Conservation (phyloP, 805 yeast genomes). For the Candida nemodendra region DNA sequence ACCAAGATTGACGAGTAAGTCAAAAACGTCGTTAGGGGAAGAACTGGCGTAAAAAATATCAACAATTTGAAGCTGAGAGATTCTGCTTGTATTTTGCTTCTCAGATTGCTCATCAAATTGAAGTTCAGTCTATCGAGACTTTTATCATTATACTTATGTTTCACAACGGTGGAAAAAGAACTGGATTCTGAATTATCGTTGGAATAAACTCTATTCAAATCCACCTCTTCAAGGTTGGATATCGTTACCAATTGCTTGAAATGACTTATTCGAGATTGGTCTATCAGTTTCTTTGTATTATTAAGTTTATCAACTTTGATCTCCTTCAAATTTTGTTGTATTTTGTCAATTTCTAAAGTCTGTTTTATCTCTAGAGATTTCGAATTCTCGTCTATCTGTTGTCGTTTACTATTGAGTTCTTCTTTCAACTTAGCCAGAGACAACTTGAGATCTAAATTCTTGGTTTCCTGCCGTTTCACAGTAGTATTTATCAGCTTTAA, state of each 20-base stretch:
- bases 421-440: not conserved
- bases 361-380: constrained; percentile 4
- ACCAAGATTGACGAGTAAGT: constrained; percentile 22
- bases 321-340: constrained; percentile 6
- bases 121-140: constrained; percentile 13
- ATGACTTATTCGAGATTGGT: constrained; percentile 12
- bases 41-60: constrained; percentile 27
- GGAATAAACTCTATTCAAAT: not conserved
- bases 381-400: constrained; percentile 3
- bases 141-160: constrained; percentile 6
- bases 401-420: constrained; percentile 2
- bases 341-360: not conserved
- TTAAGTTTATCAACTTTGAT: constrained; percentile 13
- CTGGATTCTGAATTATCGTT: not conserved
- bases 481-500: constrained; percentile 10
- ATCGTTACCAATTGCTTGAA: constrained; percentile 18
- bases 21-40: constrained; percentile 22
- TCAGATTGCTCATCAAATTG: constrained; percentile 10
- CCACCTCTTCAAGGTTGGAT: constrained; percentile 8
- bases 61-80: constrained; percentile 9
- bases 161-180: not conserved
- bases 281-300: constrained; percentile 13
- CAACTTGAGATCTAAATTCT: constrained; percentile 8
- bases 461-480: constrained; percentile 7
- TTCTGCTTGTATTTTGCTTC: constrained; percentile 3